These are phyloP conservation scores for Cadophora malorum DNA, from an alignment of 2,329 filamentous ascomycete genomes.

Conservation along the genomic window DNA sequence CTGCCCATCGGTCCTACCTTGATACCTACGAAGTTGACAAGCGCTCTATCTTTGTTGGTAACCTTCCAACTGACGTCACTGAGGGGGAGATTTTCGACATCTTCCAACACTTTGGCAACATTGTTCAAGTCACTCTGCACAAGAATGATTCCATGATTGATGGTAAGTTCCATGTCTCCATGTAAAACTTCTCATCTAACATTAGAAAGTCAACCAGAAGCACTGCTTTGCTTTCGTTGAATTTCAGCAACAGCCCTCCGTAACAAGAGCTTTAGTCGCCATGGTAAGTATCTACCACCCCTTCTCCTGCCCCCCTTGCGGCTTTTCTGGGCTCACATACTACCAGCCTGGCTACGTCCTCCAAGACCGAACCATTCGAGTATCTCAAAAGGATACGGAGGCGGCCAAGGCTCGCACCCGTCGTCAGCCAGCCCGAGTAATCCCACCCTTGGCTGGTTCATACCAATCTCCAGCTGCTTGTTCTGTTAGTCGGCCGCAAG, in stretches of 20 bases:
- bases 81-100: conserved; percentile 48
- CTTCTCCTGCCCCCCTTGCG: background rate
- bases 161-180: conserved; percentile 33
- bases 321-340: conserved; percentile 3
- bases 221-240: conserved; percentile 48
- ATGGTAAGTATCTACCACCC: conserved; percentile 34
- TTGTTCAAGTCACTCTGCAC: conserved; percentile 47
- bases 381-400: conserved; percentile 44
- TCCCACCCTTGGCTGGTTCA: conserved; percentile 22
- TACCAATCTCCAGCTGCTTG: conserved; percentile 33
- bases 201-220: conserved; percentile 38
- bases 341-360: conserved; percentile 38
- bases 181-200: conserved; percentile 27
- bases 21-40: conserved; percentile 52
- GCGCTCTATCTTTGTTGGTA: conserved; percentile 56
- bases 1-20: conserved; percentile 38
- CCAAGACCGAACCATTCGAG: conserved; percentile 39
- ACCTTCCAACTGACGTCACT: conserved; percentile 49
- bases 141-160: conserved; percentile 42
- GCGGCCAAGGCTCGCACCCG: conserved; percentile 27
- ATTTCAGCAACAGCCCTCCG: conserved; percentile 38
- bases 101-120: conserved; percentile 49
- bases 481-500: conserved; percentile 20
- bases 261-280: conserved; percentile 33
- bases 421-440: conserved; percentile 17